Evolutionary conservation across 2,329 filamentous ascomycete species (phyloP), one percentile per base, ranked within the genome.

Genomic region (Fusarium sp.): DNA sequence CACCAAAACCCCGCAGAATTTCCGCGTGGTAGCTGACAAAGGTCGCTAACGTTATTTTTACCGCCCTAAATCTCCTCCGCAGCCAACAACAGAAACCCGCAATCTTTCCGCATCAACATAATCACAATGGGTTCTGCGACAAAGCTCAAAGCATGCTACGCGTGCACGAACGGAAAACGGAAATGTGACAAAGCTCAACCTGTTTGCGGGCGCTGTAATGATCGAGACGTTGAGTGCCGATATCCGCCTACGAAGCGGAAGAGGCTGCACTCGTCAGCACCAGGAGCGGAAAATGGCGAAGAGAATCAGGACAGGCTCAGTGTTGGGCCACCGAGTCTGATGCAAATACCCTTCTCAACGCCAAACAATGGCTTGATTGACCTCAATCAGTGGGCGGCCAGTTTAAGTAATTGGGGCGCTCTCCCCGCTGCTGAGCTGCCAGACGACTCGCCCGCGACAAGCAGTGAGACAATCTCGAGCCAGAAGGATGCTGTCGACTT

Each of bases 151-250:
- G 66, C 65, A 0, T 69, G 66, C 2, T 56, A 24, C 24, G 22
- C 65, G 1, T 69, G 65, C 11, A 45, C 42, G 1, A 51, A 13
- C 3, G 65, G 66, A 6, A 69, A 69, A 14, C 26, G 65, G 7
- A 69, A 38, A 24, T 69, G 65, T 13, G 66, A 69, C 42, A 69
- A 45, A n/a, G 38, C 11, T 24, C 66, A 69, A 6, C 66, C 66
- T 7, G 5, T 42, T 1, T 69, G 66, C 26, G 42, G 65, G 0
- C 65, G 66, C 4, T 69, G 66, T 3, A 45, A 35, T 15, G 66
- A 69, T 20, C 42, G 65, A n/a, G 65, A 69, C 12, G 14, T 64
- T 1, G 57, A 69, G 7, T 69, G 66, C 14, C 42, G 65, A 3
- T 69, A 69, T 31, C 65, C 66, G 1, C 33, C 38, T 2, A 45